phyloP scores from a whole-genome alignment of 2,329 filamentous ascomycete genomes.

The Clathrospora elynae region DNA sequence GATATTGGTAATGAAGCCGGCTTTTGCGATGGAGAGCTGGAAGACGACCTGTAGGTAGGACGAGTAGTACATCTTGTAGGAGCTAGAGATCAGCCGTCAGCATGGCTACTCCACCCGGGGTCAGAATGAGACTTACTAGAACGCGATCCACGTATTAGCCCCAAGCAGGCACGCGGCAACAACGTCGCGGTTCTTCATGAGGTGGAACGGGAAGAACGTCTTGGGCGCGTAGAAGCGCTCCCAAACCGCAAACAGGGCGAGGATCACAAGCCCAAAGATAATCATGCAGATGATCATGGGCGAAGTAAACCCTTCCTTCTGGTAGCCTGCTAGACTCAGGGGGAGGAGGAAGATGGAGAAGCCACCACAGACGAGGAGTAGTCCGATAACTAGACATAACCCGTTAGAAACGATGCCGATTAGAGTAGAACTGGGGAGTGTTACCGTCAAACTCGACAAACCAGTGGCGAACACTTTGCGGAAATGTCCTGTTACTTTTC shows the following conservation, averaged over 20 bases:
- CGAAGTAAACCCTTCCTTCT: constrained; percentile 37
- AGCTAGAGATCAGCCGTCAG: constrained; percentile 15
- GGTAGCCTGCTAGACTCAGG: constrained; percentile 58
- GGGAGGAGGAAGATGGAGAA: constrained; percentile 69
- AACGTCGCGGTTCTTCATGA: constrained; percentile 56
- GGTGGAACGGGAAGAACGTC: constrained; percentile 51
- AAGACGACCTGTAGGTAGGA: constrained; percentile 49
- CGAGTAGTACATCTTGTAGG: constrained; percentile 40
- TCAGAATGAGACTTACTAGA: constrained; percentile 22
- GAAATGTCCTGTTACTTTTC: constrained; percentile 52
- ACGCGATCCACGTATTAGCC: constrained; percentile 26
- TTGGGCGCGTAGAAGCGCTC: constrained; percentile 47
- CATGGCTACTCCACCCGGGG: neutral
- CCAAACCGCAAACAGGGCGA: constrained; percentile 44
- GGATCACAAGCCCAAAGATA: constrained; percentile 38
- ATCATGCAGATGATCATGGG: constrained; percentile 48
- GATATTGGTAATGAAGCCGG: constrained; percentile 29
- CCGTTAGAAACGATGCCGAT: constrained; percentile 2
- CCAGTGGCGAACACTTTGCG: constrained; percentile 59
- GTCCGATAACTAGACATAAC: constrained; percentile 56
- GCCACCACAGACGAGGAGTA: constrained; percentile 65
- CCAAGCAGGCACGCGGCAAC: constrained; percentile 55
- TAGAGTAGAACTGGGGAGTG: too few species aligned
- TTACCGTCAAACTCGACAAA: constrained; percentile 63
- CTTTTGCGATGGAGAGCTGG: constrained; percentile 20